These are phyloP conservation scores for Heritiera littoralis DNA, from an alignment of 345 rosid species.

Conservation along the genomic window DNA sequence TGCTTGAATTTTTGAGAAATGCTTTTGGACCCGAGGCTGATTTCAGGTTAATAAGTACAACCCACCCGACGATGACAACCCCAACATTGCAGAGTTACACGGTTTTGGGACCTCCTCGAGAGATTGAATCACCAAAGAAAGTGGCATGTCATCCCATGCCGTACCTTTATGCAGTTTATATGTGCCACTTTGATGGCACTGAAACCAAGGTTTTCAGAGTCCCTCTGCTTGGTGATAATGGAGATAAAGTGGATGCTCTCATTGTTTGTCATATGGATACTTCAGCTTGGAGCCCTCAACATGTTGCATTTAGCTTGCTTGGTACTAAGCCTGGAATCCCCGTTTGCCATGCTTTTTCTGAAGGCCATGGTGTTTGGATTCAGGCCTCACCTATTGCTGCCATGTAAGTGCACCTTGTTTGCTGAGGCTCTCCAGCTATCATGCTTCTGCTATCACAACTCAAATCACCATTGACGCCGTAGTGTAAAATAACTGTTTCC, in stretches of 20 bases:
- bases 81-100: slow-evolving; percentile 22
- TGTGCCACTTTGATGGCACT: slow-evolving; percentile 20
- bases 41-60: neutral
- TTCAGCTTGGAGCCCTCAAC: slow-evolving; percentile 40
- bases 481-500: neutral
- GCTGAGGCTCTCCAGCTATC: neutral
- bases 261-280: slow-evolving; percentile 55
- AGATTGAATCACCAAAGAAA: slow-evolving; percentile 22
- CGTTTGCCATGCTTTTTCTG: slow-evolving; percentile 44
- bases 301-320: slow-evolving; percentile 36
- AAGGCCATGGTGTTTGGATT: slow-evolving; percentile 16
- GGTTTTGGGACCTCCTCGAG: slow-evolving; percentile 12
- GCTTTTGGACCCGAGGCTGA: neutral
- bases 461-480: neutral
- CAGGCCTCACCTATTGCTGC: neutral
- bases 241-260: slow-evolving; percentile 40
- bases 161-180: slow-evolving; percentile 21
- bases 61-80: neutral
- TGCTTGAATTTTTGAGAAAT: slow-evolving; percentile 26
- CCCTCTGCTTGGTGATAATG: slow-evolving; percentile 19
- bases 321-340: slow-evolving; percentile 38
- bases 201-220: slow-evolving; percentile 21
- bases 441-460: neutral
- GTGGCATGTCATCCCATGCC: slow-evolving; percentile 30
- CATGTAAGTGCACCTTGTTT: neutral